phyloP scores from a whole-genome alignment of 768 basidiomycete species.

The Suillus cothurnatus region DNA sequence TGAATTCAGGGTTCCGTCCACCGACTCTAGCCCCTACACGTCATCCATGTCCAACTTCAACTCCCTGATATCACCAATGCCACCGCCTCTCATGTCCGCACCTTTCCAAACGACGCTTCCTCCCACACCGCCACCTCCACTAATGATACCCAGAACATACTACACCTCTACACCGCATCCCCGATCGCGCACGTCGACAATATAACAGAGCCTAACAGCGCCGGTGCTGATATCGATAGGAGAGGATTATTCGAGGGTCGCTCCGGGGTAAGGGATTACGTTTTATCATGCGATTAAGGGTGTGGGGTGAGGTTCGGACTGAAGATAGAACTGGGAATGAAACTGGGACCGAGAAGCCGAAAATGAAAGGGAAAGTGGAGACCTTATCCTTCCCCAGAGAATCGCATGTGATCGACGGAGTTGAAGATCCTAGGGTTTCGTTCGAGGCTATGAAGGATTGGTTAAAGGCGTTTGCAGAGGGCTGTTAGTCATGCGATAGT shows the following conservation, averaged over 20 bases:
- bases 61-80: background rate
- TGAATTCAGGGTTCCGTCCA: slow-evolving; percentile 42
- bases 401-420: slow-evolving; percentile 63
- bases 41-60: background rate
- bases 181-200: slow-evolving; percentile 56
- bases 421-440: slow-evolving; percentile 55
- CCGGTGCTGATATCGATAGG: slow-evolving; percentile 48
- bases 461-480: slow-evolving; percentile 36
- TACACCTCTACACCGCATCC: slow-evolving; percentile 48
- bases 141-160: slow-evolving; percentile 49
- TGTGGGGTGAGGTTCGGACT: too few relatives aligned
- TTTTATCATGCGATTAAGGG: background rate
- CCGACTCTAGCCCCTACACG: background rate
- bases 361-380: slow-evolving; percentile 44
- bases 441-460: slow-evolving; percentile 57
- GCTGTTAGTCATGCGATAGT: background rate
- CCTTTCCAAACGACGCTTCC: too few relatives aligned
- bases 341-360: slow-evolving; percentile 33
- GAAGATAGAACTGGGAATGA: slow-evolving; percentile 46
- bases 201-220: slow-evolving; percentile 51
- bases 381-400: slow-evolving; percentile 65
- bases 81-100: background rate
- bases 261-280: background rate
- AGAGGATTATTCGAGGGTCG: background rate
- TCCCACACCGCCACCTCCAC: slow-evolving; percentile 12